A percentile compares a stretch with the other conserved stretches of the same genome.
phyloP scores from a whole-genome alignment of 108 stramenopile genomes.

The Cyclotella atomus region DNA sequence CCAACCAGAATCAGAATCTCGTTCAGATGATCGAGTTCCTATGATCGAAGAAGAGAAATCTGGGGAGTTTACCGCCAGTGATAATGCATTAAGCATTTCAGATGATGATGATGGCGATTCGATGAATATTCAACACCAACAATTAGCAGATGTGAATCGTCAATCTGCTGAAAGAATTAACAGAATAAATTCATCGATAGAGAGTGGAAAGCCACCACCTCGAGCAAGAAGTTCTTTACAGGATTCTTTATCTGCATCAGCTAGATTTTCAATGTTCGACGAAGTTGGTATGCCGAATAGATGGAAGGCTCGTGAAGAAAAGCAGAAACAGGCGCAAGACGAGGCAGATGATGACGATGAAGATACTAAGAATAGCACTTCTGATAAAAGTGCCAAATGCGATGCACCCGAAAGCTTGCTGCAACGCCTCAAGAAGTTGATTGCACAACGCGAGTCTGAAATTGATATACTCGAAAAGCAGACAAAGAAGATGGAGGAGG shows the following conservation, averaged over 20 bases:
- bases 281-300: slow-evolving; percentile 8
- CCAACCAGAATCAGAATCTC: background rate
- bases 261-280: background rate
- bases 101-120: background rate
- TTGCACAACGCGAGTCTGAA: slow-evolving; percentile 7
- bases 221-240: background rate
- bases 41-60: background rate
- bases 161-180: background rate
- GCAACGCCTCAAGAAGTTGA: slow-evolving; percentile 16
- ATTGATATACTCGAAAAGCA: slow-evolving; percentile 2
- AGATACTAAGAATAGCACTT: too few species aligned
- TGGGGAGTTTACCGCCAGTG: background rate
- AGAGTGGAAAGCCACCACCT: background rate
- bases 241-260: background rate
- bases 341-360: background rate
- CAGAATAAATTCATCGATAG: background rate
- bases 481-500: background rate
- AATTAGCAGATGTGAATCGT: background rate
- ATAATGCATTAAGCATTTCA: too few species aligned
- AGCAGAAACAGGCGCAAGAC: background rate
- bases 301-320: slow-evolving; percentile 9
- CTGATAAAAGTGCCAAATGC: background rate
- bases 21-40: background rate
- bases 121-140: background rate
- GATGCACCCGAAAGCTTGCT: background rate